Evolutionary conservation across 2,329 filamentous ascomycete genomes (phyloP), one percentile per base, ranked within the genome.

Genomic region (Grosmannia penicillata): DNA sequence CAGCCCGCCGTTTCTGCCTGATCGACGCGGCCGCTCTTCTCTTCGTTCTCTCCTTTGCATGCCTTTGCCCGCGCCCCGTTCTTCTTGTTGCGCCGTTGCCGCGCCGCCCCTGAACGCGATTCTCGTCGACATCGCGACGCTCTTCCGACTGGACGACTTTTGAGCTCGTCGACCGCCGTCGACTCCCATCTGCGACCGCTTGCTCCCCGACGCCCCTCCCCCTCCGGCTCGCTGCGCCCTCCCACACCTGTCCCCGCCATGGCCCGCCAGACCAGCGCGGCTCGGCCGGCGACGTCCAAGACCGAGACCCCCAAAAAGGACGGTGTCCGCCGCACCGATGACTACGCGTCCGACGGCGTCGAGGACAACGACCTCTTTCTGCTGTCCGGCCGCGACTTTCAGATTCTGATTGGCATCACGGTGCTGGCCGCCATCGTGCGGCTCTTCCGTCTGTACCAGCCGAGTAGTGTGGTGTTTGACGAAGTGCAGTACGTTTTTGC

Each of bases 401-500:
- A 83, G 60, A 60, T 84, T 45, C 69, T 93, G 57, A 62, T 75
- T 17, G 61, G 70, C 36, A 60, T 96, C 48, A 93, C 85, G 37
- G 48, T 86, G 15, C 51, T 95, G 46, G 83, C 82, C 36, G 70
- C 80, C 39, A 63, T 78, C 47, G 84, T 98, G 48, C 82, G 91
- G 47, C 63, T 96, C 46, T 98, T 93, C 68, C 78, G 85, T 54
- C 95, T 98, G 63, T 95, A 93, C 58, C 85, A 95, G 58, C 91
- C 91, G 40, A 81, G 77, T 53, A 95, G 87, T 53, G 91, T 98
- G 44, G 91, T 98, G 49, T 98, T 98, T 58, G 91, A 98, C 60
- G 91, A 98, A 66, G 91, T 98, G 58, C 91, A 98, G 86, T 94
- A 75, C 58, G 85, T n/a, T n/a, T n/a, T n/a, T n/a, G n/a, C n/a